Evolutionary conservation across 2,329 filamentous ascomycete genomes (phyloP).

Genomic region (Chrysosporium keratinophilum): DNA sequence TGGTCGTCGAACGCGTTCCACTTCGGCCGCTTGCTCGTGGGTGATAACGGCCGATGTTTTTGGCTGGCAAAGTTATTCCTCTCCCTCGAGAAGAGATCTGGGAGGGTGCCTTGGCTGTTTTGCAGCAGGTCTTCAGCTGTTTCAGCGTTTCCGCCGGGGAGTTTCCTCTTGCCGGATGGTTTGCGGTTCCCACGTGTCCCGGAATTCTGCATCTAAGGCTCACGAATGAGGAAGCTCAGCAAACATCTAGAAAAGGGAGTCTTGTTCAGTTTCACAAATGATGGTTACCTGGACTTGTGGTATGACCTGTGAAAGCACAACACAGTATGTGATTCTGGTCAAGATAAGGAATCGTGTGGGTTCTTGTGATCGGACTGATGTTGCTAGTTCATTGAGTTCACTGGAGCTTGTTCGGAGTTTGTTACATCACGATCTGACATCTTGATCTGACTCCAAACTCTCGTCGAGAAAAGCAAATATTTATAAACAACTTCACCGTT

Average conservation of each 20-base stretch:
- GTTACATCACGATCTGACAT: too few species aligned
- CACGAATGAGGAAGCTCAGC: background rate
- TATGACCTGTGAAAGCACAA: background rate
- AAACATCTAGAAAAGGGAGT: background rate
- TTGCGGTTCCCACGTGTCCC: conserved; percentile 36
- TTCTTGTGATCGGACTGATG: too few species aligned
- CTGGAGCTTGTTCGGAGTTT: too few species aligned
- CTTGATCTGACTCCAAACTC: too few species aligned
- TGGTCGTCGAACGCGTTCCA: conserved; percentile 2
- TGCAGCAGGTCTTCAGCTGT: conserved; percentile 23
- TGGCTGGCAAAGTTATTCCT: conserved; percentile 17
- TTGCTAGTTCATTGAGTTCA: too few species aligned
- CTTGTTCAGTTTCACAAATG: background rate
- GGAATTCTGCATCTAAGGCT: conserved; percentile 36
- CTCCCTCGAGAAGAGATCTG: conserved; percentile 35
- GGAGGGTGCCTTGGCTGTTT: conserved; percentile 32
- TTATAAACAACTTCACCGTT: too few species aligned
- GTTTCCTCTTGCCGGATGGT: conserved; percentile 35
- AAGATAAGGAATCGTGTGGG: too few species aligned
- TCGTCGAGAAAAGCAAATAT: too few species aligned
- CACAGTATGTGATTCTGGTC: too few species aligned
- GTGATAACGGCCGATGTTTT: conserved; percentile 22
- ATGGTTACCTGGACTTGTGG: conserved; percentile 8
- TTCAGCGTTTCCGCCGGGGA: conserved; percentile 24
- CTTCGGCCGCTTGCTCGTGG: conserved; percentile 33